These are phyloP conservation scores for Gracilaria gracilis DNA, from an alignment of 23 red algal genomes.

Conservation along the genomic window DNA sequence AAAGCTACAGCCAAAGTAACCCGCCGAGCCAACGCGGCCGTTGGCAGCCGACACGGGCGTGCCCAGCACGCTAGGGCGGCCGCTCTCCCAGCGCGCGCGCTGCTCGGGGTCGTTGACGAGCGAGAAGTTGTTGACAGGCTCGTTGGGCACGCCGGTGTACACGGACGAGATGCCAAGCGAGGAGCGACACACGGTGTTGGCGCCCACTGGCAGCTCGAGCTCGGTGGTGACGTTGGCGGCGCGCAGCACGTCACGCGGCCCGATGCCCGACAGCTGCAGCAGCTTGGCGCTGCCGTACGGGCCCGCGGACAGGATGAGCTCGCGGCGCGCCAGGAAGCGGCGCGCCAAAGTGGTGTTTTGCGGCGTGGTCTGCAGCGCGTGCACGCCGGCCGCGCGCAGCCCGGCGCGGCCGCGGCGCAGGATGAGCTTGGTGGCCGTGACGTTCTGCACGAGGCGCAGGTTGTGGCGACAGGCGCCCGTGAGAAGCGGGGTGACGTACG, in stretches of 20 bases:
- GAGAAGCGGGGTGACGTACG: conserved; percentile 19
- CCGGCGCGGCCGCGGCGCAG: neutral
- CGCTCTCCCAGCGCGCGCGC: conserved; percentile 23
- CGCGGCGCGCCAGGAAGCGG: neutral
- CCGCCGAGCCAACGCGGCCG: conserved; percentile 8
- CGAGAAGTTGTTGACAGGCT: conserved; percentile 35
- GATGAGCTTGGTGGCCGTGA: conserved; percentile 20
- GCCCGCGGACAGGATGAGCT: conserved; percentile 47
- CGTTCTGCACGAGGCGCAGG: conserved; percentile 51
- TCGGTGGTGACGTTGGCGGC: neutral
- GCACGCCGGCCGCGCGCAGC: conserved; percentile 23
- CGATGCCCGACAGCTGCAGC: conserved; percentile 55
- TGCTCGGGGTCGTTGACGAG: conserved; percentile 5
- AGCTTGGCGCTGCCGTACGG: conserved; percentile 34
- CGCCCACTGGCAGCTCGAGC: conserved; percentile 59
- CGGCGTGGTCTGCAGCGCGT: neutral
- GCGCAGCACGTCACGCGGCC: conserved; percentile 35
- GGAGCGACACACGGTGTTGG: neutral
- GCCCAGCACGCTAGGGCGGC: conserved; percentile 42
- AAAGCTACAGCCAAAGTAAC: neutral
- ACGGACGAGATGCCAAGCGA: neutral
- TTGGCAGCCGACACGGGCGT: conserved; percentile 16
- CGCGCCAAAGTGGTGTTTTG: neutral
- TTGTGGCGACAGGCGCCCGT: conserved; percentile 28
- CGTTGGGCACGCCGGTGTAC: conserved; percentile 48